Evolutionary conservation across 179 eudicot species (phyloP), one percentile per base, ranked within the genome.

Genomic region (Beta corolliflora): DNA sequence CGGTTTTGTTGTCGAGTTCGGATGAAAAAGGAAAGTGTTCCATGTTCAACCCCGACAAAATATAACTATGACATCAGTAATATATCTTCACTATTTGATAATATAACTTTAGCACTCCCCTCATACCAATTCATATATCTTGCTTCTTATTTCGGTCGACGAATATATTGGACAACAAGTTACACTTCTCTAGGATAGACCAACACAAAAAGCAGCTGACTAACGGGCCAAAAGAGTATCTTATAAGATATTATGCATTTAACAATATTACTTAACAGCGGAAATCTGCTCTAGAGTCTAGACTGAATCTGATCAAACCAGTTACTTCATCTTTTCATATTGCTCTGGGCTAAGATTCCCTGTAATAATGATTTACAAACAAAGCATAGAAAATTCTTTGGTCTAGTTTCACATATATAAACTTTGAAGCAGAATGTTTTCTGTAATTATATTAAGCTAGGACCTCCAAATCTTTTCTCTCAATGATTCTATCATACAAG

Each of bases 1-100:
- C 21, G 31, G 48, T 41, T 71, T n/a, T 60, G 61, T 11, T 68
- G 13, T 7, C 63, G 6, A 76, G 55, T 10, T 7, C 52, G 16
- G 6, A 76, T 41, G 50, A 29, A 64, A 9, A 68, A 60, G 56
- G 36, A 44, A n/a, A 9, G 52, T 45, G 79, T 63, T 21, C 66
- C 59, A 63, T 63, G 48, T 5, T 77, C 25, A 48, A 48, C 36
- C 71, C 41, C 41, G 41, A 36, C 41, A 36, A 36, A 36, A 36
- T 0, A 36, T 36, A 36, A 36, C 41, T 36, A 36, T 36, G 54
- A 16, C 69, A 78, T n/a, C 63, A 52, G 19, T 6, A 19, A 48
- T n/a, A 70, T 56, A 79, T 70, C n/a, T 56, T 79, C 68, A 70
- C 68, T 21, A 58, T 50, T 23, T 10, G 64, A 61, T 16, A 23